phyloP scores from a whole-genome alignment of 2,329 filamentous ascomycete genomes.

The Aspergillus tubingensis region DNA sequence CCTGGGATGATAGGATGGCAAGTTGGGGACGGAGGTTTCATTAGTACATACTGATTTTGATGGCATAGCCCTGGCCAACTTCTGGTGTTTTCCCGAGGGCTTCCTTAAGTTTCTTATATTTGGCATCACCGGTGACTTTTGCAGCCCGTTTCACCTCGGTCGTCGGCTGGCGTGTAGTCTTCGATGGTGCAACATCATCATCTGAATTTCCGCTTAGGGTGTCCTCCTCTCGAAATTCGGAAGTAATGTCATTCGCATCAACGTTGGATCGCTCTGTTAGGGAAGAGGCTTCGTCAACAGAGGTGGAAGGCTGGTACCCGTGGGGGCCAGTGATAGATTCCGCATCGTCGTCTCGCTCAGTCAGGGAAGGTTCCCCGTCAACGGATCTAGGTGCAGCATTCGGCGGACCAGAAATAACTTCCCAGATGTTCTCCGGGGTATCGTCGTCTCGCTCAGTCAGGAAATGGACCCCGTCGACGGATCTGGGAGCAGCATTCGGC shows the following conservation, averaged over 20 bases:
- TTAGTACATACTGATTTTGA: neutral
- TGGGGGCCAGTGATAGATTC: no score
- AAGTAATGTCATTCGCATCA: neutral
- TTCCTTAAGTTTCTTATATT: neutral
- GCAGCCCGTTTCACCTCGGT: neutral
- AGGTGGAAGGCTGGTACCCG: no score
- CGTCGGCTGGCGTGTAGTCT: neutral
- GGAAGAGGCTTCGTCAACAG: neutral
- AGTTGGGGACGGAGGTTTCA: neutral
- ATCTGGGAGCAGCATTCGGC: neutral
- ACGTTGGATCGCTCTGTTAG: neutral
- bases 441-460: no score
- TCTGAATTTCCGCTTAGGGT: no score
- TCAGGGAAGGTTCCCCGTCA: no score
- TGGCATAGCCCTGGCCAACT: slow-evolving; percentile 1
- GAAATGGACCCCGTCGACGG: neutral
- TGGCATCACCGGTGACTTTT: neutral
- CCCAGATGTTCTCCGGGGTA: no score
- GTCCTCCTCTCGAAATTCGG: no score
- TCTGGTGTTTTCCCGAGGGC: neutral
- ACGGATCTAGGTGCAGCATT: neutral
- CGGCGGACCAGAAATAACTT: neutral
- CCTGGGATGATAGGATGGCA: neutral
- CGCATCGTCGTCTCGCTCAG: no score
- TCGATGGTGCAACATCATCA: neutral